Evolutionary conservation across 306 rosid genomes (phyloP), one percentile per base, ranked within the genome.

Genomic region (Fragaria ananassa): DNA sequence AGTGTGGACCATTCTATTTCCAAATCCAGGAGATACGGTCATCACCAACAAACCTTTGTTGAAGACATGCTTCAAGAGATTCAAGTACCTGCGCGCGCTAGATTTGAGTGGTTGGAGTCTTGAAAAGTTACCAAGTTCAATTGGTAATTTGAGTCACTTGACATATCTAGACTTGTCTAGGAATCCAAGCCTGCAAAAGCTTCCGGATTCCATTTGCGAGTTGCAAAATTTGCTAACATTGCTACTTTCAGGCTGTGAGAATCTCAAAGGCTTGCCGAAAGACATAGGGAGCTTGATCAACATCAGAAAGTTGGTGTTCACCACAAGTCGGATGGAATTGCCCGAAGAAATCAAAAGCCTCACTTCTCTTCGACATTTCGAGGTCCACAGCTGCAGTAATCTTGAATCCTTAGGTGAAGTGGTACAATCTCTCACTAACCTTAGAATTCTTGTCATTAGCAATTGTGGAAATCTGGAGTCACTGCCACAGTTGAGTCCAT

Each of bases 181-280:
- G 41, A 83, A 75, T 65, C 0, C 1, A 1, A 37, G 1, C 57
- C 56, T 83, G 19, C 37, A 15, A 25, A 39, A 23, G 23, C 75
- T 71, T 54, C 85, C 85, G 4, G 31, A 58, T 51, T 82, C 80
- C 62, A 42, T 79, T 37, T 84, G 86, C 51, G 65, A 62, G 68
- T 81, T 84, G 29, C 82, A 18, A 29, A 80, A 68, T 34, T 74
- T 84, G 74, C 80, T 82, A 27, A 56, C 72, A 14, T 70, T 84
- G 67, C 6, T 18, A 9, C 78, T 83, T 56, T 9, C 1, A 21
- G 74, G 80, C 6, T 84, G 80, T 19, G 13, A 1, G 2, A 37
- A 72, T 3, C 90, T 84, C 76, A 29, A 34, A 57, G 39, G 41
- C 56, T 60, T 82, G 23, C 88, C 86, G 8, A 80, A 44, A 39